Percentiles rank a stretch among this genome's conserved stretches.
phyloP scores from a whole-genome alignment of 2,329 filamentous ascomycete species.

The Eurotiales sp. region DNA sequence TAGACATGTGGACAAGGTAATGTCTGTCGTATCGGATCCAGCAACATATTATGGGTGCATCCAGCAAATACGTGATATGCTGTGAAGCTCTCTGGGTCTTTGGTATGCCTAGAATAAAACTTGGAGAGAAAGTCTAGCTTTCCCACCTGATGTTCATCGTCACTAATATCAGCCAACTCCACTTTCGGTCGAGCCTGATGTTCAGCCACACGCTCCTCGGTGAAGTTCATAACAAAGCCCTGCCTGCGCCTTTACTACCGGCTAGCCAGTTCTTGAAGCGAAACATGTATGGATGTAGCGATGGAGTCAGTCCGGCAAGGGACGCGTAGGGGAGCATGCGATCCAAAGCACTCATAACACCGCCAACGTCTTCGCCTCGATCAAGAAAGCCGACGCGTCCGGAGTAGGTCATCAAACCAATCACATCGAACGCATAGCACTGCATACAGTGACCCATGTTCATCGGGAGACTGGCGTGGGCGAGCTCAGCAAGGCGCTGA shows the following conservation, averaged over 20 bases:
- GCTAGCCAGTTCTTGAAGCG: background rate
- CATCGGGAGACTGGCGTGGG: background rate
- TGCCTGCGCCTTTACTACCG: no score
- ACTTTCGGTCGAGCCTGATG: no score
- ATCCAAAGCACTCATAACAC: background rate
- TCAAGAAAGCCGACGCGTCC: slow-evolving; percentile 33
- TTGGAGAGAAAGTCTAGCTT: background rate
- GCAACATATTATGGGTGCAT: slow-evolving; percentile 22
- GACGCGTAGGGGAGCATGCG: no score
- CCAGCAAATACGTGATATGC: background rate
- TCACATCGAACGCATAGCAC: slow-evolving; percentile 31
- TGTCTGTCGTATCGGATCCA: slow-evolving; percentile 33
- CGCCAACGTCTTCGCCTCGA: slow-evolving; percentile 16
- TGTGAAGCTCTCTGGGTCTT: background rate
- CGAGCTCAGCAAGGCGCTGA: slow-evolving; percentile 2
- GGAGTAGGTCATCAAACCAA: slow-evolving; percentile 34
- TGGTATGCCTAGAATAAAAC: background rate
- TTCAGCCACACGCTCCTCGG: no score
- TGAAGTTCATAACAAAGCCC: no score
- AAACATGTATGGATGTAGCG: background rate
- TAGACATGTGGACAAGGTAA: slow-evolving; percentile 27
- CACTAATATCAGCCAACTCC: no score
- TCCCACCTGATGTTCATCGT: background rate
- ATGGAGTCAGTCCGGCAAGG: background rate
- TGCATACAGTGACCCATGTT: slow-evolving; percentile 3